phyloP scores from a whole-genome alignment of 805 yeast genomes.

The Hanseniaspora valbyensis region DNA sequence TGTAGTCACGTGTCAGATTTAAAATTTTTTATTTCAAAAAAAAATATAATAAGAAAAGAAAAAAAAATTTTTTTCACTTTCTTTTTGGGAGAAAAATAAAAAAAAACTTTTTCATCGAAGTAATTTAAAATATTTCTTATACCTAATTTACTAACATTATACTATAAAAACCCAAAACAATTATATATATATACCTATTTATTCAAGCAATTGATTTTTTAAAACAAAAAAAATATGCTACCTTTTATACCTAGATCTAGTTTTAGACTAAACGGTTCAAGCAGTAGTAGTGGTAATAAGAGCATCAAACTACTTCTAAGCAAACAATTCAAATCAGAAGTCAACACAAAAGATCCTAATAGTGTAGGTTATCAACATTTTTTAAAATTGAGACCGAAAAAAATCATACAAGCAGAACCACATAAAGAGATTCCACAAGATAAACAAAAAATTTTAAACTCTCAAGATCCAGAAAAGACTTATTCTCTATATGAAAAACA shows the following conservation, averaged over 20 bases:
- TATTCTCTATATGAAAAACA: slow-evolving; percentile 3
- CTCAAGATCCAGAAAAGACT: slow-evolving; percentile 4
- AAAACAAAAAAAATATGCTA: background rate
- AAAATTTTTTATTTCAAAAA: too few species aligned
- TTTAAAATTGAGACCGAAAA: background rate
- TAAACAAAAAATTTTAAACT: slow-evolving; percentile 2
- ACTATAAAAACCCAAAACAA: too few species aligned
- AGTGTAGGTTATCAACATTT: slow-evolving; percentile 1
- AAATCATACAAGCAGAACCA: slow-evolving; percentile 5
- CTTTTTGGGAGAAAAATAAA: too few species aligned
- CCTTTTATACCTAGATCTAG: background rate
- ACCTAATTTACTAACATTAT: too few species aligned
- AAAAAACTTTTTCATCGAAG: too few species aligned
- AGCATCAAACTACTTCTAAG: background rate
- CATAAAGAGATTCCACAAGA: slow-evolving; percentile 6
- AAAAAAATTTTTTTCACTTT: too few species aligned
- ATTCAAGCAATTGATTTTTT: background rate
- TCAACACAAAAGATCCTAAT: background rate
- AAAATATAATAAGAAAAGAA: too few species aligned
- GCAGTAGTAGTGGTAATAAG: background rate
- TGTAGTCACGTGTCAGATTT: too few species aligned
- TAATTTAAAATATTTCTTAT: too few species aligned
- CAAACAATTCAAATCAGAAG: background rate
- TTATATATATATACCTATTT: too few species aligned
- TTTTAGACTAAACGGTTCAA: background rate